These are phyloP conservation scores for Cantharellus anzutake DNA, from an alignment of 768 basidiomycete species.

Conservation along the genomic window DNA sequence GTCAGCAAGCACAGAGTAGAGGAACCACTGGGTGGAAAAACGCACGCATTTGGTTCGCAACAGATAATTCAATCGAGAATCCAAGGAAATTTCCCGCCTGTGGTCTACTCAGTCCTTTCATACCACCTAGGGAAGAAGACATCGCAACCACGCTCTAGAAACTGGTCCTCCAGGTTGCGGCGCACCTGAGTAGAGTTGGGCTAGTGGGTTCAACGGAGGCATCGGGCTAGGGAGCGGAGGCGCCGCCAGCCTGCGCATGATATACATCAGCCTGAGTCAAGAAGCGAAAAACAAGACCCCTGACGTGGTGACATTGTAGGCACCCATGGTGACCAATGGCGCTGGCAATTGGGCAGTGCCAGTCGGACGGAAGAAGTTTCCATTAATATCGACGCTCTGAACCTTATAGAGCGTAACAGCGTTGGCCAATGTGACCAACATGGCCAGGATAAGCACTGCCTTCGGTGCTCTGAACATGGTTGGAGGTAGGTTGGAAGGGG, in stretches of 20 bases:
- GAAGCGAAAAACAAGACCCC: background rate
- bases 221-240: background rate
- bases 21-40: conserved; percentile 7
- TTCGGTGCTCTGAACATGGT: no score
- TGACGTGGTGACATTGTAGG: background rate
- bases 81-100: conserved; percentile 36
- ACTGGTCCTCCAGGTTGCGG: background rate
- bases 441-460: no score
- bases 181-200: background rate
- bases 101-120: conserved; percentile 20
- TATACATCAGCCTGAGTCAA: background rate
- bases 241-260: background rate
- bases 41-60: conserved; percentile 31
- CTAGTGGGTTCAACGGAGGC: background rate
- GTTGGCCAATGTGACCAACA: background rate
- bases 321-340: background rate
- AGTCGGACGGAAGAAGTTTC: background rate
- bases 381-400: background rate
- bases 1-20: background rate
- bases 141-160: background rate
- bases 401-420: background rate
- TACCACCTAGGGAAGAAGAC: conserved; percentile 7
- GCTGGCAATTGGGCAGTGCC: background rate
- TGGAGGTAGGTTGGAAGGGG: no score
- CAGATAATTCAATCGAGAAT: conserved; percentile 45